Evolutionary conservation across 768 basidiomycete species (phyloP).

Genomic region (Daedaleopsis nitida): DNA sequence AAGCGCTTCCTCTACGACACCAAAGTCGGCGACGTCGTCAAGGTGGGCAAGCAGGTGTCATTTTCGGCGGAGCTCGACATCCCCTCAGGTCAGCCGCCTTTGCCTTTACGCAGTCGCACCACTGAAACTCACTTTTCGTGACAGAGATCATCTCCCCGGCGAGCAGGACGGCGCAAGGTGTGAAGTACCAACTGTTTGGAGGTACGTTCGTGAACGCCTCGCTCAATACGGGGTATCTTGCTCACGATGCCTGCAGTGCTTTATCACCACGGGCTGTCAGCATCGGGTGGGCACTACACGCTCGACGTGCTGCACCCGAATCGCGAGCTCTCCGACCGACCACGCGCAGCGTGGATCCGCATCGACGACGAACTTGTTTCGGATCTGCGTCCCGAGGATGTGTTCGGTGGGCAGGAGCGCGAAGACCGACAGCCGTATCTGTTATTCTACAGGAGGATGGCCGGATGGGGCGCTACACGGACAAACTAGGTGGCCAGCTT

Average conservation of each 20-base stretch:
- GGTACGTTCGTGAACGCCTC: conserved; percentile 44
- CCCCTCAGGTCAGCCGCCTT: conserved; percentile 50
- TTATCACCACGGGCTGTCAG: conserved; percentile 92
- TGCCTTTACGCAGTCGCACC: not conserved
- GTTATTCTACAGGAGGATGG: conserved; percentile 77
- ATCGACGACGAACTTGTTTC: conserved; percentile 92
- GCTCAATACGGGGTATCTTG: not conserved
- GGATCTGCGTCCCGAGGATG: conserved; percentile 71
- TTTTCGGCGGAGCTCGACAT: conserved; percentile 82
- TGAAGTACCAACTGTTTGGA: conserved; percentile 81
- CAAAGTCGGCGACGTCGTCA: conserved; percentile 73
- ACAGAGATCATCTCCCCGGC: conserved; percentile 64
- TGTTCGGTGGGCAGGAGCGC: conserved; percentile 54
- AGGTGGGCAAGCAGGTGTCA: conserved; percentile 78
- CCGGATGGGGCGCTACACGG: conserved; percentile 26
- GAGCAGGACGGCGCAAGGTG: conserved; percentile 44
- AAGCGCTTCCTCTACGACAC: conserved; percentile 91
- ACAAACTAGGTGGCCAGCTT: conserved; percentile 11
- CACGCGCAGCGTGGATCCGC: conserved; percentile 81
- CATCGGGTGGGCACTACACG: conserved; percentile 95
- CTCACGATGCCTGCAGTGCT: conserved; percentile 50
- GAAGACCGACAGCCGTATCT: conserved; percentile 83
- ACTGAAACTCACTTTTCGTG: not conserved
- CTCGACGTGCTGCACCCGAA: conserved; percentile 83
- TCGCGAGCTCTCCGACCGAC: conserved; percentile 46